phyloP scores from a whole-genome alignment of 2,329 filamentous ascomycete genomes.

The Venturia carpophila region DNA sequence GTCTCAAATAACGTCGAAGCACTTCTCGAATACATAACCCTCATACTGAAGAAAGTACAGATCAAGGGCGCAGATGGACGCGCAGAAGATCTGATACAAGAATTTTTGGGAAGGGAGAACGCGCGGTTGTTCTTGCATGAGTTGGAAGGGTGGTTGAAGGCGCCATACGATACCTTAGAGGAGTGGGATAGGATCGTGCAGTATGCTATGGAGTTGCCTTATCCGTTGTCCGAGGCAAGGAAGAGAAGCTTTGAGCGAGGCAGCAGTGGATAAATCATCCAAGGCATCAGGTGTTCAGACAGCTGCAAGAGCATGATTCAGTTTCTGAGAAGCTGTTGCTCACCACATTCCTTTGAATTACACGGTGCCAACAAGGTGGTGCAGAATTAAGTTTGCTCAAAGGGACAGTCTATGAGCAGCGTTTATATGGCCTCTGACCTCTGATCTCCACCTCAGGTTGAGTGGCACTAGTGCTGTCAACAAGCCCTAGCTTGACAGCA shows the following conservation, averaged over 20 bases:
- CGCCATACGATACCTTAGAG: slow-evolving; percentile 62
- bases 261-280: too few relatives aligned
- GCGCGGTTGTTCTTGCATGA: slow-evolving; percentile 77
- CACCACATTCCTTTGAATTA: too few relatives aligned
- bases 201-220: slow-evolving; percentile 41
- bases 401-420: too few relatives aligned
- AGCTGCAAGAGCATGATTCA: neutral
- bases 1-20: slow-evolving; percentile 64
- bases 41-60: slow-evolving; percentile 75
- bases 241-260: neutral
- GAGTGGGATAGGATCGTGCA: slow-evolving; percentile 78
- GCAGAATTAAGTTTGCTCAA: too few relatives aligned
- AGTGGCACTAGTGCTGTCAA: too few relatives aligned
- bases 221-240: neutral
- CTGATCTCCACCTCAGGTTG: too few relatives aligned
- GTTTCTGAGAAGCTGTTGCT: too few relatives aligned
- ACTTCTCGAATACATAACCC: slow-evolving; percentile 75
- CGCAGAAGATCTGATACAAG: slow-evolving; percentile 69
- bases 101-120: slow-evolving; percentile 69
- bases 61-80: slow-evolving; percentile 69
- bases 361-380: too few relatives aligned
- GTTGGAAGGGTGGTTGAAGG: slow-evolving; percentile 71
- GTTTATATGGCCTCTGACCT: too few relatives aligned
- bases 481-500: too few relatives aligned
- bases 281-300: too few relatives aligned